A percentile compares a stretch with the other conserved stretches of the same genome.
phyloP scores from a whole-genome alignment of 345 rosid species.

The Trapa incisa region DNA sequence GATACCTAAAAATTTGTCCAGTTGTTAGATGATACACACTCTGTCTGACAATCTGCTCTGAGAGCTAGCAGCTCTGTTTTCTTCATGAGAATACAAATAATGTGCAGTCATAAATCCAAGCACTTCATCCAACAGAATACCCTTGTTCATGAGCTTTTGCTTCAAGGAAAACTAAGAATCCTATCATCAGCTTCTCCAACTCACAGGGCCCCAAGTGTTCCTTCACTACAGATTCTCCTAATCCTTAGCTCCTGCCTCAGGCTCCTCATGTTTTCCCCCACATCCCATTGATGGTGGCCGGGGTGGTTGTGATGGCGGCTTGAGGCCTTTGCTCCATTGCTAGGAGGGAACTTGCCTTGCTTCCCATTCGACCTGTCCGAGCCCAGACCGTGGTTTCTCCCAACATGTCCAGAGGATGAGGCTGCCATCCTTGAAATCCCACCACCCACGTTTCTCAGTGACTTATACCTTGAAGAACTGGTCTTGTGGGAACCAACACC shows the following conservation, averaged over 20 bases:
- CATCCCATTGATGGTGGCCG: slow-evolving; percentile 29
- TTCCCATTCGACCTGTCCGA: slow-evolving; percentile 34
- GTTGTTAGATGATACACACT: neutral
- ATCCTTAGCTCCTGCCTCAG: slow-evolving; percentile 42
- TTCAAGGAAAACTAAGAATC: neutral
- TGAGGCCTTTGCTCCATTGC: slow-evolving; percentile 16
- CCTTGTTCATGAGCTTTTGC: neutral
- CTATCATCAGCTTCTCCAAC: neutral
- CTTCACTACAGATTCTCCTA: slow-evolving; percentile 69
- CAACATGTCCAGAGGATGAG: slow-evolving; percentile 31
- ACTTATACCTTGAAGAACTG: slow-evolving; percentile 55
- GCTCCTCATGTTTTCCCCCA: slow-evolving; percentile 31
- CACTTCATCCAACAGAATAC: neutral
- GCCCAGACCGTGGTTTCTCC: slow-evolving; percentile 25
- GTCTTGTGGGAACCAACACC: slow-evolving; percentile 47
- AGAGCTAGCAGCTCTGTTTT: neutral
- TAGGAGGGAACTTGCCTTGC: slow-evolving; percentile 41
- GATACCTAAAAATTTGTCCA: too few species aligned
- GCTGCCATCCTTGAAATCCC: slow-evolving; percentile 29
- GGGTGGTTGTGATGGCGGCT: slow-evolving; percentile 18
- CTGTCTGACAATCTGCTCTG: neutral
- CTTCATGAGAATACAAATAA: neutral
- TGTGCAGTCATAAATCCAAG: neutral
- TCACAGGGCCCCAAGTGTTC: slow-evolving; percentile 37
- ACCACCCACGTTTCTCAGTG: slow-evolving; percentile 45